phyloP scores from a whole-genome alignment of 805 yeast genomes.

The Candida sonorensis region DNA sequence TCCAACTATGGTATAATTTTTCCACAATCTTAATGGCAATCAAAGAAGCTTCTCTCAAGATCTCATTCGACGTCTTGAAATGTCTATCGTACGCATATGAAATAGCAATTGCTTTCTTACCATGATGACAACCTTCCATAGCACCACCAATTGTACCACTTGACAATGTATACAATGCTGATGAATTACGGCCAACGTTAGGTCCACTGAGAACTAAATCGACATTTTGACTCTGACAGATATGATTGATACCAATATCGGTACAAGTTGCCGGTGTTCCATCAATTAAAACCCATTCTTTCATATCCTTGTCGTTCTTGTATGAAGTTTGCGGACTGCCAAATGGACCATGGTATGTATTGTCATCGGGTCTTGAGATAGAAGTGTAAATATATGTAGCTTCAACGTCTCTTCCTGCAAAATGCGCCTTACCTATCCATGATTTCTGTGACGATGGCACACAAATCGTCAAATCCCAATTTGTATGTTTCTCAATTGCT shows the following conservation, averaged over 20 bases:
- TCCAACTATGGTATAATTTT: conserved; percentile 56
- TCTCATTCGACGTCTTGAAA: conserved; percentile 37
- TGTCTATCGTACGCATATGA: conserved; percentile 73
- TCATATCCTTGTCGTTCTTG: conserved; percentile 32
- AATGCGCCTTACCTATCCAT: conserved; percentile 96
- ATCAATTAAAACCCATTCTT: conserved; percentile 83
- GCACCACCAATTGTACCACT: conserved; percentile 98
- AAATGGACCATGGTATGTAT: conserved; percentile 63
- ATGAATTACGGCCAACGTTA: conserved; percentile 88
- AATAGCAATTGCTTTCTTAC: conserved; percentile 68
- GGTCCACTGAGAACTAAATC: conserved; percentile 94
- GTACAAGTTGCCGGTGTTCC: conserved; percentile 97
- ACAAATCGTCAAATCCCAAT: conserved; percentile 74
- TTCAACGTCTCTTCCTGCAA: conserved; percentile 64
- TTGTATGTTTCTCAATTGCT: conserved; percentile 49
- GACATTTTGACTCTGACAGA: conserved; percentile 49
- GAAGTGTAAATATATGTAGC: conserved; percentile 62
- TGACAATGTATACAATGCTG: conserved; percentile 80
- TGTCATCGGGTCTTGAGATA: conserved; percentile 35
- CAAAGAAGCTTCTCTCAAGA: conserved; percentile 58
- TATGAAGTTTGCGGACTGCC: conserved; percentile 39
- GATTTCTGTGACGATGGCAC: conserved; percentile 77
- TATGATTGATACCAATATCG: conserved; percentile 79
- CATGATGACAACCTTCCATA: conserved; percentile 80
- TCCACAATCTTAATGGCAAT: conserved; percentile 59